Evolutionary conservation across 345 rosid species (phyloP).

Genomic region (Boechera stricta): DNA sequence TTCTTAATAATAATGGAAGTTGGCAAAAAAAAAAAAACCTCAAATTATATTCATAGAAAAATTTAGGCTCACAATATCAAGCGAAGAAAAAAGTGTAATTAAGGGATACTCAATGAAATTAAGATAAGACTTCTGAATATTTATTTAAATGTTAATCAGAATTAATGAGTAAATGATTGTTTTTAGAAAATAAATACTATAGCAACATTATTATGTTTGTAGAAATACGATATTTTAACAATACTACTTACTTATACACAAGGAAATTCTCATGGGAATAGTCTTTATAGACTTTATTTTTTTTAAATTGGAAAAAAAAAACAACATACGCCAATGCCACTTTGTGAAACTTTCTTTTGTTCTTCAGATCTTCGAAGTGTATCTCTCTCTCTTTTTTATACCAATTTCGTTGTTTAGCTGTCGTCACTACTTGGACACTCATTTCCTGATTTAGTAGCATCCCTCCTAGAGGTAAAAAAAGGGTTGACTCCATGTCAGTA

Average conservation of each 20-base stretch:
- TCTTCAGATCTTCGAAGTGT: slow-evolving; percentile 15
- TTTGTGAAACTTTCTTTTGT: slow-evolving; percentile 6
- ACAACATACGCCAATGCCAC: not conserved
- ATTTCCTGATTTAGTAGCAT: slow-evolving; percentile 41
- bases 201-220: not conserved
- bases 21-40: not conserved
- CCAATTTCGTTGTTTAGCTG: slow-evolving; percentile 20
- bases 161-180: not conserved
- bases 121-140: not conserved
- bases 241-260: not conserved
- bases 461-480: slow-evolving; percentile 41
- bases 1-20: too few relatives aligned
- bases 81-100: not conserved
- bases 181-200: not conserved
- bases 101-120: not conserved
- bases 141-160: not conserved
- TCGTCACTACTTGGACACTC: slow-evolving; percentile 50
- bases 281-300: not conserved
- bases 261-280: too few relatives aligned
- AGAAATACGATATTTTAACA: not conserved
- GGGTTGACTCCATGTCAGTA: not conserved
- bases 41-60: not conserved
- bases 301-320: not conserved
- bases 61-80: not conserved
- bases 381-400: not conserved